Base-by-base conservation (phyloP, 2,329 filamentous ascomycete species). In the Phialophora tarda region DNA sequence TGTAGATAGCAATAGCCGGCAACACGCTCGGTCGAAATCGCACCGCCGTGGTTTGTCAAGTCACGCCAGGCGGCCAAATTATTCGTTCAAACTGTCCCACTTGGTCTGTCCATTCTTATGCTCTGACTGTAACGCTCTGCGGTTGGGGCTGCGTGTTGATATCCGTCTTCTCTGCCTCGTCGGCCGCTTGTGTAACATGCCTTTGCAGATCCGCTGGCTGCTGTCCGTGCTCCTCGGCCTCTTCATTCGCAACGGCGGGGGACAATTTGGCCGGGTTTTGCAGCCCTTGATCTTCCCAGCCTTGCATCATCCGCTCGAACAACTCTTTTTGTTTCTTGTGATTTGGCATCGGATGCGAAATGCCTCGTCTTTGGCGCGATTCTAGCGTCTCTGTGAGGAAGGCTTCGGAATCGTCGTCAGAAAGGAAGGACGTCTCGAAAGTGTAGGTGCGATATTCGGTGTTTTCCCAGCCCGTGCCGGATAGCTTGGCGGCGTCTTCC, bases 381-480 rank as follows among this genome's bases (percentile, higher is more conserved):
- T 81, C 23, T 2, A 71, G 32, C 1, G 79, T 81, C 73, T 82
- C 81, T 10, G 77, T 66, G 12, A 82, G 67, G 23, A 73, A 76
- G 3, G 80, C 79, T 63, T 82, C 79, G 47, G 78, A 78, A 26
- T 77, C 76, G 26, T 77, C 74, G 14, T 80, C 62, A 2, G 69
- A 28, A 6, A 14, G 23, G 47, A 67, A 62, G 6, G 76, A 71
- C 21, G 76, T 75, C 28, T 77, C 82, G 75, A 92, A 92, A 56
- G 82, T 80, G 76, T 88, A 93, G 4, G 87, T 87, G 65, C 91
- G 86, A 75, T 82, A 88, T 78, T 93, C 90, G 60, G 89, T 89
- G 76, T 93, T 93, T 8, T 77, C 75, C 91, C 91, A 93, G 5
- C 86, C 89, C 10, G 90, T 93, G 34, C 70, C 71, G 14, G 54